phyloP scores from a whole-genome alignment of 1,139 yeast species.

The Casaregolazyma lundiana region DNA sequence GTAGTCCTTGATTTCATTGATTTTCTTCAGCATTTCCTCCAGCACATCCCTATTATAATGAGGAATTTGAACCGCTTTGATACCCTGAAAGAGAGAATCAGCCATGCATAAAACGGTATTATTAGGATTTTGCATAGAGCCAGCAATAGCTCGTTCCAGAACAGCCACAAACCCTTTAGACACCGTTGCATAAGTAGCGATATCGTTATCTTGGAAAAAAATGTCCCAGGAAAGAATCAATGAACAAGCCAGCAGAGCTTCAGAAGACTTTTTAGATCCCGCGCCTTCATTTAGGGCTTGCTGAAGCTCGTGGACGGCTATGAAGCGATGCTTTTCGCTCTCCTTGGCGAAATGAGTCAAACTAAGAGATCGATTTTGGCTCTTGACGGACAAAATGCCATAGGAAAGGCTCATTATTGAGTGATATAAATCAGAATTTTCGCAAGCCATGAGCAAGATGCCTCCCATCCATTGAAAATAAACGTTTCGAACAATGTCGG shows the following conservation, averaged over 20 bases:
- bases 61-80: constrained; percentile 36
- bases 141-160: constrained; percentile 21
- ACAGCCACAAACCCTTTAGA: constrained; percentile 32
- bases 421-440: constrained; percentile 29
- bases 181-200: constrained; percentile 27
- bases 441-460: constrained; percentile 23
- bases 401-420: constrained; percentile 31
- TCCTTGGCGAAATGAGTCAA: constrained; percentile 14
- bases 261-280: constrained; percentile 20
- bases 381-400: constrained; percentile 26
- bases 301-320: constrained; percentile 28
- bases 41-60: constrained; percentile 35
- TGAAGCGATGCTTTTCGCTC: constrained; percentile 27
- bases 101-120: constrained; percentile 30
- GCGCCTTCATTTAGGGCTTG: constrained; percentile 20
- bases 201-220: constrained; percentile 29
- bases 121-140: constrained; percentile 24
- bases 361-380: constrained; percentile 11
- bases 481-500: constrained; percentile 29
- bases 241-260: constrained; percentile 29
- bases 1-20: constrained; percentile 19
- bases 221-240: constrained; percentile 32
- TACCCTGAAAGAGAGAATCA: constrained; percentile 30
- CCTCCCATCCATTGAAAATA: constrained; percentile 29
- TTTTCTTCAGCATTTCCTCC: constrained; percentile 28